These are phyloP conservation scores for Wallacemonas sp. DNA, from an alignment of 208 protist genomes.

Conservation along the genomic window DNA sequence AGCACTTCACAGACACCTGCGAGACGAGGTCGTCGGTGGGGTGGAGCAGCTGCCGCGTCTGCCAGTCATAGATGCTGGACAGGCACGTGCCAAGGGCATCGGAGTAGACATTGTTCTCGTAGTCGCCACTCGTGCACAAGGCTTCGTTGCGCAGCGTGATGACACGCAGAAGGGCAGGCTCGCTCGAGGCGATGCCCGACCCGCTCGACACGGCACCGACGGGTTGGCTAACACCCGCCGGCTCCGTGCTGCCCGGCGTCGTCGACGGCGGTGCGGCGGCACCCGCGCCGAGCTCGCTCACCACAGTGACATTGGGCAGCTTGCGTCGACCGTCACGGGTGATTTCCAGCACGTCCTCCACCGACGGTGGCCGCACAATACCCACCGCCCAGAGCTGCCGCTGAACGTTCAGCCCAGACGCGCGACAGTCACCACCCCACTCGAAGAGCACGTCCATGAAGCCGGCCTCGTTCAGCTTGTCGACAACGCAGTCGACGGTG, in stretches of 20 bases:
- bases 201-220: too few relatives aligned
- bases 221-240: neutral
- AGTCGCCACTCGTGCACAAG: constrained; percentile 47
- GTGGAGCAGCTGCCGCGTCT: constrained; percentile 19
- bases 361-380: constrained; percentile 31
- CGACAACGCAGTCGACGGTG: constrained; percentile 43
- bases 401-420: constrained; percentile 26
- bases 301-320: neutral
- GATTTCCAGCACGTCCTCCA: constrained; percentile 18
- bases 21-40: constrained; percentile 23
- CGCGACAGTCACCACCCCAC: constrained; percentile 52
- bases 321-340: neutral
- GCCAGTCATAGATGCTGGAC: constrained; percentile 37
- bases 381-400: constrained; percentile 33
- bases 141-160: constrained; percentile 37
- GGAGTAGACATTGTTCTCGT: constrained; percentile 32
- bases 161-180: constrained; percentile 23
- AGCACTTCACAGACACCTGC: constrained; percentile 50
- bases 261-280: neutral
- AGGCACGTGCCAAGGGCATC: neutral
- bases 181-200: neutral
- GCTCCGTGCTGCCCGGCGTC: neutral
- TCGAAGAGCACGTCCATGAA: constrained; percentile 40
- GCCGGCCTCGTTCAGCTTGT: constrained; percentile 34
- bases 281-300: neutral